phyloP scores from a whole-genome alignment of 1,284 basidiomycete genomes.

The Trametes pubescens region DNA sequence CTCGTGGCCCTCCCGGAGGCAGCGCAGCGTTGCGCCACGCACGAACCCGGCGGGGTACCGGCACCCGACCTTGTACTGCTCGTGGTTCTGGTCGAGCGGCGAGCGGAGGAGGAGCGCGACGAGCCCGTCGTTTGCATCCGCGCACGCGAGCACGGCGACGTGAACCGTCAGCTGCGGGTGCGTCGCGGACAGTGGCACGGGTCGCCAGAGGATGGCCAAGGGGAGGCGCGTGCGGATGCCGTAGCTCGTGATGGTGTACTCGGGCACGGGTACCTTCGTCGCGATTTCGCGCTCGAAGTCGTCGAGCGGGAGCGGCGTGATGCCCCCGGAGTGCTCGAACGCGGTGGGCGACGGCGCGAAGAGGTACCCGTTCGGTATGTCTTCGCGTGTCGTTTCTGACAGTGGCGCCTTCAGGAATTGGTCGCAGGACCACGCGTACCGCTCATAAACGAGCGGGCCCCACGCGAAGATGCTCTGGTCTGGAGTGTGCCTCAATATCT shows the following conservation, averaged over 20 bases:
- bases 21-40: conserved; percentile 14
- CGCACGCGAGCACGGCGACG: conserved; percentile 11
- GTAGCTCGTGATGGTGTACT: conserved; percentile 19
- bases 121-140: conserved; percentile 8
- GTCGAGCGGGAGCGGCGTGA: conserved; percentile 5
- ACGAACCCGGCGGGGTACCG: conserved; percentile 13
- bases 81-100: background rate
- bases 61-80: conserved; percentile 13
- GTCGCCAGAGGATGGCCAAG: conserved; percentile 1
- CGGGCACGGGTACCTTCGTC: conserved; percentile 6
- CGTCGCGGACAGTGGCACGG: background rate
- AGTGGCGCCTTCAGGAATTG: background rate
- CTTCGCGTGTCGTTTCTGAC: background rate
- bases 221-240: conserved; percentile 16
- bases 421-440: conserved; percentile 11
- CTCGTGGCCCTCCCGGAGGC: background rate
- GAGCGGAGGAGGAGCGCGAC: conserved; percentile 7
- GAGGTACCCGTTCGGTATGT: conserved; percentile 8
- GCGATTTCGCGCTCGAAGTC: conserved; percentile 6
- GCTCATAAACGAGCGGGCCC: conserved; percentile 13
- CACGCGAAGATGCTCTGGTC: conserved; percentile 24
- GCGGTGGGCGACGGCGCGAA: conserved; percentile 15
- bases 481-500: conserved; percentile 11
- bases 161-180: background rate
- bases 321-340: conserved; percentile 8